Evolutionary conservation across 345 rosid genomes (phyloP).

Genomic region (Arabis alpina): DNA sequence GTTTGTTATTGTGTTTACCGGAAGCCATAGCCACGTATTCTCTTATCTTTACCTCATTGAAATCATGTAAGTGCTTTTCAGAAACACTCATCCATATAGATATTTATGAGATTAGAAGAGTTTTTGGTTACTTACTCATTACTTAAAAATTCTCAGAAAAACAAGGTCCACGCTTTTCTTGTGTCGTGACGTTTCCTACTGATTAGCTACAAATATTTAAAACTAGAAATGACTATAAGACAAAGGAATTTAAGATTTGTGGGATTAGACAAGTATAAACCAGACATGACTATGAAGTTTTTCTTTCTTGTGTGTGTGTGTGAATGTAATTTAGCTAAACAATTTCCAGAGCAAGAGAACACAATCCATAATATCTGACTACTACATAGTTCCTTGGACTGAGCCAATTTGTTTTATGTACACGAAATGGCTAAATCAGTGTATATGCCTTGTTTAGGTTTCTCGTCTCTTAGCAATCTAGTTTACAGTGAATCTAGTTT

Average conservation of each 20-base stretch:
- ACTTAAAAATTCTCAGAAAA: background rate
- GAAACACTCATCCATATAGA: too few species aligned
- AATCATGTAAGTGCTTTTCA: too few species aligned
- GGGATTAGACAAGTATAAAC: background rate
- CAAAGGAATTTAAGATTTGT: background rate
- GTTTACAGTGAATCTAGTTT: too few species aligned
- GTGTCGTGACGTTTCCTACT: slow-evolving; percentile 41
- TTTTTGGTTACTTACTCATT: slow-evolving; percentile 1
- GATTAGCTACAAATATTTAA: background rate
- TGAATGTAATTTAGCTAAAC: slow-evolving; percentile 21
- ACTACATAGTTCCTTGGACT: slow-evolving; percentile 11
- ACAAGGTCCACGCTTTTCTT: slow-evolving; percentile 44
- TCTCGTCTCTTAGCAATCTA: slow-evolving; percentile 41
- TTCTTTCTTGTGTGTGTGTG: background rate
- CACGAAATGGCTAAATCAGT: slow-evolving; percentile 13
- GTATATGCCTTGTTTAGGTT: slow-evolving; percentile 8
- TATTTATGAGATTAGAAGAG: slow-evolving; percentile 25
- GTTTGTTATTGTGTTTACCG: too few species aligned
- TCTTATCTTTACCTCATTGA: too few species aligned
- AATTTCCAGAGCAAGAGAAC: slow-evolving; percentile 22
- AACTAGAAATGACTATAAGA: background rate
- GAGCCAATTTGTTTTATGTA: slow-evolving; percentile 24
- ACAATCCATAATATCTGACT: background rate
- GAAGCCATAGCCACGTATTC: too few species aligned
- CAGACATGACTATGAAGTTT: slow-evolving; percentile 8